Percentiles rank a stretch among this genome's conserved stretches.
Conservation (phyloP, 2,329 filamentous ascomycete genomes). For the Colletotrichum musae region DNA sequence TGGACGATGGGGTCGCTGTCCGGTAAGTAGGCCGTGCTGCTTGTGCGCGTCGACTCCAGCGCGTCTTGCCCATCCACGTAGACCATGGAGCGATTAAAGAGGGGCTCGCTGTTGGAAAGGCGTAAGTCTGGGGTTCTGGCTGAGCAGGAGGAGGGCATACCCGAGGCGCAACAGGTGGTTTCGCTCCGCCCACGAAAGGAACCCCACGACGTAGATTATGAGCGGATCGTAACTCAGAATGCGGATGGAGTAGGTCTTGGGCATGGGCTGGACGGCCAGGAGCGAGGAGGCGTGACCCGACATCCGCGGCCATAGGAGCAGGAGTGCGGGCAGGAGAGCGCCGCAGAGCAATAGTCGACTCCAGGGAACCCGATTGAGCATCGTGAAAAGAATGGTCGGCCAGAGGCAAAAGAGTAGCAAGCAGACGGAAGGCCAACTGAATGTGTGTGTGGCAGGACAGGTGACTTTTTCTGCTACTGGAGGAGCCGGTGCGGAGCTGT, state of each 20-base stretch:
- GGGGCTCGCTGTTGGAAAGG: not conserved
- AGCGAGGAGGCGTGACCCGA: not conserved
- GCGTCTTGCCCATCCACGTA: not conserved
- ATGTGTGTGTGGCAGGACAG: not conserved
- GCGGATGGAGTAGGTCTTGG: conserved; percentile 10
- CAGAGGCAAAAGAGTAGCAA: not conserved
- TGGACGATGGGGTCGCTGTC: conserved; percentile 13
- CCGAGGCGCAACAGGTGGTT: conserved; percentile 1
- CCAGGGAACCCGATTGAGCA: conserved; percentile 2
- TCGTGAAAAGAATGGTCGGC: not conserved
- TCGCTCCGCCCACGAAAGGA: conserved; percentile 22
- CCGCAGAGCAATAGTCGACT: not conserved
- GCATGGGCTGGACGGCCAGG: not conserved
- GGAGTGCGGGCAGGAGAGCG: not conserved
- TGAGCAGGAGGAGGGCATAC: not conserved
- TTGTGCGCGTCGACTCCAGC: not conserved
- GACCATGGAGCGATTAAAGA: conserved; percentile 12
- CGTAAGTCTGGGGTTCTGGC: not conserved
- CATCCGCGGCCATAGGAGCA: conserved; percentile 4
- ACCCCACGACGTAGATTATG: conserved; percentile 20
- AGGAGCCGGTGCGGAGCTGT: not conserved
- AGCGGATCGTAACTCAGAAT: conserved; percentile 22
- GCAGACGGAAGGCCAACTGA: not conserved
- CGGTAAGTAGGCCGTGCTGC: conserved; percentile 18
- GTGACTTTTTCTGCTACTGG: too few species aligned